These are phyloP conservation scores for Heritiera littoralis DNA, from an alignment of 345 rosid species.

Conservation along the genomic window DNA sequence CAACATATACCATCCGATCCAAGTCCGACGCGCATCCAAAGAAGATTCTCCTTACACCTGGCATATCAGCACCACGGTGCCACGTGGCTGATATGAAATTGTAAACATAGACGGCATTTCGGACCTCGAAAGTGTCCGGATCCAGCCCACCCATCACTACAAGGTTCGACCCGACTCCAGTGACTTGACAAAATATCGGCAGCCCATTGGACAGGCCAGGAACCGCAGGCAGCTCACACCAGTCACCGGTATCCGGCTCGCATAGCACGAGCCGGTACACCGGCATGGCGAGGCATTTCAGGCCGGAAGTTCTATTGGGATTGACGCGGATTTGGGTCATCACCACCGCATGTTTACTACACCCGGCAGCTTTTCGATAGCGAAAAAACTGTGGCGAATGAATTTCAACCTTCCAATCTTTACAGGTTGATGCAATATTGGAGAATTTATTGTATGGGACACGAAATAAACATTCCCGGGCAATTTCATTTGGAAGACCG, in stretches of 20 bases:
- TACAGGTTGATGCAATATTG: conserved; percentile 49
- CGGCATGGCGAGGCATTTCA: conserved; percentile 35
- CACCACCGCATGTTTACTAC: conserved; percentile 48
- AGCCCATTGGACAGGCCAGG: conserved; percentile 48
- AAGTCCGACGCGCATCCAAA: conserved; percentile 70
- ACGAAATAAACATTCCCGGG: conserved; percentile 63
- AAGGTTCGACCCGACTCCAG: conserved; percentile 57
- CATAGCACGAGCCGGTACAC: conserved; percentile 43
- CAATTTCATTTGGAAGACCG: conserved; percentile 60
- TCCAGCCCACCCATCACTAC: conserved; percentile 83
- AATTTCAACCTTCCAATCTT: conserved; percentile 58
- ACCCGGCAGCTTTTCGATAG: conserved; percentile 34
- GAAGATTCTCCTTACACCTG: conserved; percentile 58
- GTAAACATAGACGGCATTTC: conserved; percentile 50
- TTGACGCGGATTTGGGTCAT: conserved; percentile 29
- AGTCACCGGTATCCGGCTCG: conserved; percentile 47
- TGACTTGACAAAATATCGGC: conserved; percentile 68
- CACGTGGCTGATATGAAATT: conserved; percentile 54
- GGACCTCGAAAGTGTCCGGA: conserved; percentile 59
- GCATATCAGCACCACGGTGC: conserved; percentile 69
- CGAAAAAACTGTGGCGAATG: conserved; percentile 44
- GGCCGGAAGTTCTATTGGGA: conserved; percentile 21
- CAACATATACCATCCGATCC: conserved; percentile 59
- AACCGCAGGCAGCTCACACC: conserved; percentile 58
- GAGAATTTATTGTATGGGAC: conserved; percentile 44